phyloP scores from a whole-genome alignment of 768 basidiomycete species.

The Tephrocybe sp. region DNA sequence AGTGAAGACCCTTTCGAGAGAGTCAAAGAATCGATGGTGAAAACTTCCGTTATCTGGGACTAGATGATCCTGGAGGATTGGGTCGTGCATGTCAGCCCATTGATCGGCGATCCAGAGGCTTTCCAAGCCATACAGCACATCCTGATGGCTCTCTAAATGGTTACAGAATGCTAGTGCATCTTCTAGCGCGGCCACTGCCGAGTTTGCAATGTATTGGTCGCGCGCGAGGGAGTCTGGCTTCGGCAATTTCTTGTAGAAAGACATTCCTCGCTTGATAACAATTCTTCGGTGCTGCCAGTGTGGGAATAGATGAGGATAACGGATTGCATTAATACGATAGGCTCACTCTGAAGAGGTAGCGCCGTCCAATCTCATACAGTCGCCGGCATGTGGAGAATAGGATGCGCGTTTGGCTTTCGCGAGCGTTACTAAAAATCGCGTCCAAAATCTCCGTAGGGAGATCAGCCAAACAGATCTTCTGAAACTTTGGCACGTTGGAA shows the following conservation, averaged over 20 bases:
- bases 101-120: neutral
- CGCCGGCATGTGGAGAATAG: neutral
- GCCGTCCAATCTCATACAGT: conserved; percentile 1
- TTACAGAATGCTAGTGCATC: neutral
- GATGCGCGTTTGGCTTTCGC: neutral
- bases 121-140: neutral
- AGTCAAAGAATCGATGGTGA: neutral
- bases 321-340: neutral
- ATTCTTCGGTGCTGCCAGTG: neutral
- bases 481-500: neutral
- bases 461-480: neutral
- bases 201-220: neutral
- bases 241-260: neutral
- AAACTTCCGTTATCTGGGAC: neutral
- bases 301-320: neutral
- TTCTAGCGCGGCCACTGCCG: neutral
- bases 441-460: conserved; percentile 3
- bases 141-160: neutral
- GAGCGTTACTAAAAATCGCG: neutral
- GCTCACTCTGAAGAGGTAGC: neutral
- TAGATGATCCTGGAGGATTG: neutral
- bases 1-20: neutral
- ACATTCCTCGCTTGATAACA: neutral
- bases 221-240: neutral
- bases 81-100: too few relatives aligned